Percentiles rank a stretch among this genome's conserved stretches.
phyloP scores from a whole-genome alignment of 2,329 filamentous ascomycete genomes.

The Fonsecaea erecta region DNA sequence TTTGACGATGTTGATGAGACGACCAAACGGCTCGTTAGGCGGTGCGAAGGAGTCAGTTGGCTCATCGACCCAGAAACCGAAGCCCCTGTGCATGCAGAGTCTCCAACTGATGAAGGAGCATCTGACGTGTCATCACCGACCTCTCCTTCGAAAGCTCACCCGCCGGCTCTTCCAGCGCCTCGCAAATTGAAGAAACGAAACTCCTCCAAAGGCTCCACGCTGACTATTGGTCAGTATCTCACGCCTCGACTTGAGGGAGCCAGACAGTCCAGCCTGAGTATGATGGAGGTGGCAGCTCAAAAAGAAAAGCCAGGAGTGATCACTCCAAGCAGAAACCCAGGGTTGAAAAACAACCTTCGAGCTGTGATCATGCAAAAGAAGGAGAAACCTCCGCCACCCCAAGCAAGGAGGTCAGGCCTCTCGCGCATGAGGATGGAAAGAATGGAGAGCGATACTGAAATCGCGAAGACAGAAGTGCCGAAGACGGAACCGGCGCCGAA shows the following conservation, averaged over 20 bases:
- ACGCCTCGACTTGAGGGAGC: slow-evolving; percentile 61
- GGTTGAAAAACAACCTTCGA: slow-evolving; percentile 35
- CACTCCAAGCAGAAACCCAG: slow-evolving; percentile 68
- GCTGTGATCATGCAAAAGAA: slow-evolving; percentile 35
- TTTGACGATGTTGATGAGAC: slow-evolving; percentile 58
- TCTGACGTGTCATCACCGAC: slow-evolving; percentile 32
- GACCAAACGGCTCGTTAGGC: slow-evolving; percentile 52
- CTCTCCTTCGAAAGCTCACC: slow-evolving; percentile 35
- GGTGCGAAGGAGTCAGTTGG: slow-evolving; percentile 55
- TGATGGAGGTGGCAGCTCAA: slow-evolving; percentile 76
- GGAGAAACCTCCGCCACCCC: slow-evolving; percentile 38
- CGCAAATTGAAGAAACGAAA: slow-evolving; percentile 41
- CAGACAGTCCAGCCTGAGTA: slow-evolving; percentile 73
- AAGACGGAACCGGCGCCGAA: slow-evolving; percentile 4
- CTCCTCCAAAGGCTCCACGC: slow-evolving; percentile 40
- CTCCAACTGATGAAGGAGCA: slow-evolving; percentile 30
- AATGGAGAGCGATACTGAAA: slow-evolving; percentile 25
- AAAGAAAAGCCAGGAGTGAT: slow-evolving; percentile 82
- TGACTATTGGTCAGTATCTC: slow-evolving; percentile 38
- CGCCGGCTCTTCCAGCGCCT: slow-evolving; percentile 55
- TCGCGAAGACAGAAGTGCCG: slow-evolving; percentile 17
- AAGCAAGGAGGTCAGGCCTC: slow-evolving; percentile 40
- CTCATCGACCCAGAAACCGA: slow-evolving; percentile 45
- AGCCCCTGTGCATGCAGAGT: slow-evolving; percentile 38
- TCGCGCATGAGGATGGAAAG: slow-evolving; percentile 24